A percentile compares a stretch with the other conserved stretches of the same genome.
phyloP scores from a whole-genome alignment of 139 green algal species.

The Monoraphidium neglectum region DNA sequence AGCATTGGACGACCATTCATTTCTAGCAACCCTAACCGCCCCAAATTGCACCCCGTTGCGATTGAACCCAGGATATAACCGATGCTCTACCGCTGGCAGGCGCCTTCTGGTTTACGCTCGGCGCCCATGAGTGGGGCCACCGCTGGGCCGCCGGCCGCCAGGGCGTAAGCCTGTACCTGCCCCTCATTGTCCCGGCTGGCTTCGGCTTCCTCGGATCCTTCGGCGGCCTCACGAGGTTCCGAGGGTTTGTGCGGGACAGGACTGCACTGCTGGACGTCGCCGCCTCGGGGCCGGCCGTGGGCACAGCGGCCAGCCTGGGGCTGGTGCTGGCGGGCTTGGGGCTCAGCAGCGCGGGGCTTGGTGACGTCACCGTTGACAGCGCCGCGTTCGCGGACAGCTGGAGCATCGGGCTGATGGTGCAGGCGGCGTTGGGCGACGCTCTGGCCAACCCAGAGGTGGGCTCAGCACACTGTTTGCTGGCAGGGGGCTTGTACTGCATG shows the following conservation, averaged over 20 bases:
- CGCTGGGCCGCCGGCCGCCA: constrained; percentile 48
- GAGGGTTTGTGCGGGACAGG: background rate
- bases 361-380: constrained; percentile 62
- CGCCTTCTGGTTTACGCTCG: constrained; percentile 36
- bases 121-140: constrained; percentile 70
- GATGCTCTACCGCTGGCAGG: constrained; percentile 49
- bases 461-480: background rate
- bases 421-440: constrained; percentile 35
- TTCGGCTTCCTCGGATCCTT: constrained; percentile 79
- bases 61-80: constrained; percentile 35
- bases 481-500: too few species aligned
- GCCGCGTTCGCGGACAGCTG: constrained; percentile 56
- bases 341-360: constrained; percentile 46
- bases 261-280: constrained; percentile 40
- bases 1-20: too few species aligned
- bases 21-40: too few species aligned
- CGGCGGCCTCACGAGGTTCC: constrained; percentile 82
- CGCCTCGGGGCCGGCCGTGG: constrained; percentile 55
- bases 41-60: too few species aligned
- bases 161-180: constrained; percentile 70
- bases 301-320: constrained; percentile 36
- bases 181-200: constrained; percentile 78
- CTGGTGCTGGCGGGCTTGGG: constrained; percentile 60
- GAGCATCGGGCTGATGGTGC: constrained; percentile 32
- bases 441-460: constrained; percentile 46